Evolutionary conservation across 1,284 basidiomycete genomes (phyloP), one percentile per base, ranked within the genome.

Genomic region (Cerioporus squamosus): DNA sequence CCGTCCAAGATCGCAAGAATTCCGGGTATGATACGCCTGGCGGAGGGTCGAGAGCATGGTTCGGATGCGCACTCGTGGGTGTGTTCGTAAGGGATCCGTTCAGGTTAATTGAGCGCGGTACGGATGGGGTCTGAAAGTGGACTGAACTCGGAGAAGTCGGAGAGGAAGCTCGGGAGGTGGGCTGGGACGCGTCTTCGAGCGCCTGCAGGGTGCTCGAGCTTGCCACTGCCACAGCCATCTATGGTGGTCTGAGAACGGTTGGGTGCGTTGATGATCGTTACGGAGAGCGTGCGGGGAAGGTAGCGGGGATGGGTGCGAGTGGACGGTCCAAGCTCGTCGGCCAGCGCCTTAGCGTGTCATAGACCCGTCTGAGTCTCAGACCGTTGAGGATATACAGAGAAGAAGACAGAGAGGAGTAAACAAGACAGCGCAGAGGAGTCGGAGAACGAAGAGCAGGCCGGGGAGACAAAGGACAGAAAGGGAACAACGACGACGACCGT

Each of bases 1-100:
- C 91, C 2, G 80, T 74, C 91, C 91, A 93, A 8, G 83, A 80
- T 26, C 80, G 79, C 51, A 93, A 77, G 66, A 82, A 88, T 31
- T 90, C 87, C 0, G 77, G 61, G 70, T 86, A 91, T 2, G 82
- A 68, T 24, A 83, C 70, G 23, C 84, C 86, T 0, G 75, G 66
- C 1, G 89, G 88, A 0, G 84, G 79, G 5, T 92, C 90, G 26
- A 85, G 75, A 42, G 77, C 68, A 68, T 52, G 67, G 49, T 59
- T 59, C 33, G 61, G 59, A 23, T 60, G 51, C 44, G 63, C 42
- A 38, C 53, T 61, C 8, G 62, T 48, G 17, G 59, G 56, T 1
- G 57, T 55, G 39, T 24, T 55, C 33, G 62, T 47, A 8, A 61
- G 63, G 15, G 67, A 65, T n/a, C 68, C 63, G 38, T 67, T 68